Evolutionary conservation across 176 grass and related monocot genomes (phyloP), one percentile per base, ranked within the genome.

Genomic region (Avena atlantica): DNA sequence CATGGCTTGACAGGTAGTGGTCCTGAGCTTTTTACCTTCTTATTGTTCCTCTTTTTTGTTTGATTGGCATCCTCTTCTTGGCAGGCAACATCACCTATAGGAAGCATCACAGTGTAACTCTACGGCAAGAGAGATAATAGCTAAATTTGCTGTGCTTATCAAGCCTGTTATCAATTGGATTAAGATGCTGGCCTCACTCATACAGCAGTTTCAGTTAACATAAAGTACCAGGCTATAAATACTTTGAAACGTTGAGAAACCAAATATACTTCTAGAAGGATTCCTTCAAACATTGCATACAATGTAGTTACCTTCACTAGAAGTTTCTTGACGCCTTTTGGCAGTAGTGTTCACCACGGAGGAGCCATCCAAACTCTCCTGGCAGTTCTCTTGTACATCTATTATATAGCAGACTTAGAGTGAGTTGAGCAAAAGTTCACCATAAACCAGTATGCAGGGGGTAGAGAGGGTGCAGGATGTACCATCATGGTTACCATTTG

Each of bases 321-420:
- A 86, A 74, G 58, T 81, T 42, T 91, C 94, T 76, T 87, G 88
- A 61, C 80, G 70, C 79, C 94, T 98, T 94, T 96, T 98, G 25
- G 75, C 56, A 68, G 84, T 78, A 86, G 73, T 36, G 74, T 24
- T 84, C 87, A 59, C 56, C 37, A 72, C 16, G 40, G 83, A 86
- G 25, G 92, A 85, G 66, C 59, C 78, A 83, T 90, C 80, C 14
- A 64, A 19, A 81, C 44, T 72, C 50, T 87, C 85, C 69, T 83
- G 51, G 66, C 51, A 50, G 69, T 34, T 60, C 57, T 66, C 85
- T 62, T 23, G 71, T 86, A 72, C 40, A 93, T 87, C 91, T 92
- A 85, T 24, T 37, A 87, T 84, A 74, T 13, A 72, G 20, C 80
- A 49, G 37, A 61, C 58, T 88, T 65, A 90, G 16, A 10, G 16